Percentiles rank a stretch among this genome's conserved stretches.
Evolutionary conservation across 129 eudicot genomes (phyloP).

Genomic region (Saussurea involucrata): DNA sequence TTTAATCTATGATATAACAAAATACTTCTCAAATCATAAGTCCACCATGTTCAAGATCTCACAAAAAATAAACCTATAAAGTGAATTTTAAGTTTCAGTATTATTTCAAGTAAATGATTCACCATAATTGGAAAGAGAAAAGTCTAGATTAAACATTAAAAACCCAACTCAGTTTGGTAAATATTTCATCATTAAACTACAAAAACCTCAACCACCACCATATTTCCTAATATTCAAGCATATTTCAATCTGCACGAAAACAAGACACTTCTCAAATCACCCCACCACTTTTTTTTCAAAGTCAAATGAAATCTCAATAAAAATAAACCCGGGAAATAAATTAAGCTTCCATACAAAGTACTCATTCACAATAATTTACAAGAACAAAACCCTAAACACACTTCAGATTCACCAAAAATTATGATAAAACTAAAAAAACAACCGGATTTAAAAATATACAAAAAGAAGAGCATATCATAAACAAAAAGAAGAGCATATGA

Average conservation of each 20-base stretch:
- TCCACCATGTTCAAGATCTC: not conserved
- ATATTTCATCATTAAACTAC: too few species aligned
- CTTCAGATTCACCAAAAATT: slow-evolving; percentile 4
- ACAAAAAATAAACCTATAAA: not conserved
- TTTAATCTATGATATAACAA: too few species aligned
- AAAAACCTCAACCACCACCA: too few species aligned
- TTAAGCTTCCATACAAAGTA: not conserved
- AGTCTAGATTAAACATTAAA: slow-evolving; percentile 2
- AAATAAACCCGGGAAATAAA: not conserved
- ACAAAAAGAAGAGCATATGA: too few species aligned
- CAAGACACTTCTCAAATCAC: slow-evolving; percentile 4
- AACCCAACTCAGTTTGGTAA: not conserved
- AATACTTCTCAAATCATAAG: not conserved
- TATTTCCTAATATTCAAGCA: not conserved
- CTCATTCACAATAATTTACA: not conserved
- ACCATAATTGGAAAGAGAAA: not conserved
- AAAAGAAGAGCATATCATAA: too few species aligned
- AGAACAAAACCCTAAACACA: slow-evolving; percentile 2
- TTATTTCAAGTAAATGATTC: slow-evolving; percentile 1
- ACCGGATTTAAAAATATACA: not conserved
- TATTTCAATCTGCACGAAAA: not conserved
- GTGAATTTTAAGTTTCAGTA: not conserved
- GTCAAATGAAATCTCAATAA: not conserved
- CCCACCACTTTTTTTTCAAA: not conserved
- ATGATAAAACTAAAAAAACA: not conserved